These are phyloP conservation scores for Fraxinus pennsylvanica DNA, from an alignment of 257 asterid species.

Conservation along the genomic window DNA sequence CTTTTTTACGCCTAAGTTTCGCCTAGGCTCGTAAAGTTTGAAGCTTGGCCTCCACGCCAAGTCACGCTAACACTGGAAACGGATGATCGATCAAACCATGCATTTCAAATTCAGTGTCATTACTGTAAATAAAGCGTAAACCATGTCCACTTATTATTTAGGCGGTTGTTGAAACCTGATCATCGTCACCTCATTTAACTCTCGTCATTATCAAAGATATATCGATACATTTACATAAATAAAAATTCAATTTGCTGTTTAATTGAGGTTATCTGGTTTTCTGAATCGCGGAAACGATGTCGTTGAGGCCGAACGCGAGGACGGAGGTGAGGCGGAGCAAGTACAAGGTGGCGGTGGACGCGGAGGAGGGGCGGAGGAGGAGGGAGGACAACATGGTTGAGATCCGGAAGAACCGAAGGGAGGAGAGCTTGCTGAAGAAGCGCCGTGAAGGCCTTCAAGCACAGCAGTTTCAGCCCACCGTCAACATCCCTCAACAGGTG, in stretches of 20 bases:
- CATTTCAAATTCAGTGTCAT: conserved; percentile 39
- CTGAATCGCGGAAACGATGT: not conserved
- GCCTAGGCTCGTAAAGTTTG: no score
- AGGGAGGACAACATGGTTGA: conserved; percentile 93
- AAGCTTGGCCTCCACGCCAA: no score
- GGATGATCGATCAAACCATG: not conserved
- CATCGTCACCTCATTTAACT: not conserved
- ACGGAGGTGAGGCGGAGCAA: conserved; percentile 93
- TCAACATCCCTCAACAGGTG: conserved; percentile 53
- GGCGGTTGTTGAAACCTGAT: not conserved
- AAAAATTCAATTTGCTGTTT: not conserved
- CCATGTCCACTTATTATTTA: not conserved
- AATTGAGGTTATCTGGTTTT: not conserved
- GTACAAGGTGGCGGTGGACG: conserved; percentile 96
- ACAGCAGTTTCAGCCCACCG: conserved; percentile 60
- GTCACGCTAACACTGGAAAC: no score
- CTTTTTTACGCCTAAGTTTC: no score
- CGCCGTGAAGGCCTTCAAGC: conserved; percentile 87
- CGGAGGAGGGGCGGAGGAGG: conserved; percentile 91
- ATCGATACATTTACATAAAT: not conserved
- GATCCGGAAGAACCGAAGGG: conserved; percentile 91
- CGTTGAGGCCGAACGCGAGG: conserved; percentile 75
- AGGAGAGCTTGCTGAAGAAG: conserved; percentile 88
- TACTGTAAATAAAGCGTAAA: conserved; percentile 28
- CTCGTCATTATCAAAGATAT: conserved; percentile 32